Evolutionary conservation across 2,329 filamentous ascomycete species (phyloP), one percentile per base, ranked within the genome.

Genomic region (Cordyceps fumosorosea): DNA sequence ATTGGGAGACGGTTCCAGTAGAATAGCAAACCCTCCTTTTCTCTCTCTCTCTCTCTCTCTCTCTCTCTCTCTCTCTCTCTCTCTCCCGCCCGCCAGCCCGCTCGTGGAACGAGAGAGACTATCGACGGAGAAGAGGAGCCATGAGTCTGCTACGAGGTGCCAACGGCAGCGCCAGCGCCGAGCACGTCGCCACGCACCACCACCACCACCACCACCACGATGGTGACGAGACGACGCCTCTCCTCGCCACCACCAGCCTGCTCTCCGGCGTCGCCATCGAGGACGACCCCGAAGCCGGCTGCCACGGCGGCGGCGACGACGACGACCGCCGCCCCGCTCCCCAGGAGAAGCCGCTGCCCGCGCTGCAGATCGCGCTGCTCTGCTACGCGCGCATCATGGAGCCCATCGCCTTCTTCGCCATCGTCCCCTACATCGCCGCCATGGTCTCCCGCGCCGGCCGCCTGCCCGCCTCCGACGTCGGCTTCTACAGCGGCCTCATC

Each of bases 351-450:
- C 80, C 82, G 1, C 71, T 89, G 12, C 74, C 85, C n/a, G 78
- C 76, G 64, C 59, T 71, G n/a, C 90, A 93, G 71, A 85, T 95
- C 58, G 72, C 88, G 37, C 73, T 89, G 12, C 83, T 95, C 14
- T 93, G 90, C 77, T 89, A 86, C 70, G 86, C 87, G 1, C 84
- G 89, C 6, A 70, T 90, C 29, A 78, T 90, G 51, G 90, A 93
- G 69, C 89, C 90, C 0, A 81, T 93, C 47, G 88, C 89, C n/a
- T 93, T 91, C 77, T 93, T 93, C 77, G 85, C 81, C 71, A 91
- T 93, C 71, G 89, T 93, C 68, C 89, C 90, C 0, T 93, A 89
- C 74, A 83, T 95, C 73, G 90, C 87, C 69, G 79, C 88, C 69
- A 93, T 93, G 90, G 85, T 90, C 44, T 78, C 84, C 72, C 78